Evolutionary conservation across 305 asterid genomes (phyloP).

Genomic region (Withania somnifera): DNA sequence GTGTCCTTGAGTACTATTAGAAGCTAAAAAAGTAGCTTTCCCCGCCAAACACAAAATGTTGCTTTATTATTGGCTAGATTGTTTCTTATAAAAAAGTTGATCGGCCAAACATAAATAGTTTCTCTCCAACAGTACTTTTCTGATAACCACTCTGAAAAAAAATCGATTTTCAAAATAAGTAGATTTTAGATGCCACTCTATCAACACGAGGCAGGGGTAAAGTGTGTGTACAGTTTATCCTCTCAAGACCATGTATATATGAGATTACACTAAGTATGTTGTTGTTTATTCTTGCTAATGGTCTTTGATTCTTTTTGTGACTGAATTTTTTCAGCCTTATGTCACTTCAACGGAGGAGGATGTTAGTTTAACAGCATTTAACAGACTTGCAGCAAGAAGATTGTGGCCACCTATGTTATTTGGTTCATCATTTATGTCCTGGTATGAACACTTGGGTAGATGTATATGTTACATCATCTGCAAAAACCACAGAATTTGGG

Average conservation of each 20-base stretch:
- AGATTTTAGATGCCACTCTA: background rate
- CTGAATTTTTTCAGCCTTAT: conserved; percentile 41
- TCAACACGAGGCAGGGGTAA: background rate
- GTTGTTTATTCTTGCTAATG: background rate
- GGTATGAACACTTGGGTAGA: conserved; percentile 84
- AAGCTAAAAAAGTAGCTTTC: background rate
- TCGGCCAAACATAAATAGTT: background rate
- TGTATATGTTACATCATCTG: conserved; percentile 54
- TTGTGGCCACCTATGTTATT: conserved; percentile 67
- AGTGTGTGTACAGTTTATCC: background rate
- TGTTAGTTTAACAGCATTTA: conserved; percentile 32
- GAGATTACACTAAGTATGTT: background rate
- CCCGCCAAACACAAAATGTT: background rate
- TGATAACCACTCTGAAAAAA: background rate
- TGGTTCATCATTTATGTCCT: conserved; percentile 69
- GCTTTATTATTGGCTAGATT: background rate
- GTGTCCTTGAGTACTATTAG: too few species aligned
- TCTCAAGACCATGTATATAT: background rate
- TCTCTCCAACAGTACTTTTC: background rate
- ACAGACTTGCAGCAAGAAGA: conserved; percentile 39
- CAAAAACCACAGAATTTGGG: conserved; percentile 59
- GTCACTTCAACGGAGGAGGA: conserved; percentile 36
- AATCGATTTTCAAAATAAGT: background rate
- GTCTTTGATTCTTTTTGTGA: background rate
- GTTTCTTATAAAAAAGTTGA: background rate